Conservation (phyloP, 495 filamentous ascomycete species). For the Aspergillus leporis region DNA sequence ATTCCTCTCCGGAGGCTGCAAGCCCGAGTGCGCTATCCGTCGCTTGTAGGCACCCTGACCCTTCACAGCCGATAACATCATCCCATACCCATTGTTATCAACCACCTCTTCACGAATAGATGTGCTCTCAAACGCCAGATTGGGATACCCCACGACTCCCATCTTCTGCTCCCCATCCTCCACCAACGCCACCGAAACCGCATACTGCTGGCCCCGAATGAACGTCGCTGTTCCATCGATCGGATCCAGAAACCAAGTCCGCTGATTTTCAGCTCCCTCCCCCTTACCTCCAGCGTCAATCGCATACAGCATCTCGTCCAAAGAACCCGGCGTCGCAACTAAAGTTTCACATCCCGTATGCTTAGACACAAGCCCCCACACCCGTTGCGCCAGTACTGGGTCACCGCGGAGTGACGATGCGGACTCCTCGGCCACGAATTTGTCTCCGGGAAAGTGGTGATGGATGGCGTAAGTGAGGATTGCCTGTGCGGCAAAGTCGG, state of each 20-base stretch:
- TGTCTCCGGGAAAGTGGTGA: conserved; percentile 44
- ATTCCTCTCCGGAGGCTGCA: conserved; percentile 3
- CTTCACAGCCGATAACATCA: conserved; percentile 49
- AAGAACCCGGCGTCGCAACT: conserved; percentile 26
- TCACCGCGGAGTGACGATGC: conserved; percentile 42
- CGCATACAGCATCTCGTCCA: conserved; percentile 48
- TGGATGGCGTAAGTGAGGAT: conserved; percentile 47
- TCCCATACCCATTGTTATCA: conserved; percentile 40
- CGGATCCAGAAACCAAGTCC: conserved; percentile 60
- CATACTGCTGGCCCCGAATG: conserved; percentile 53
- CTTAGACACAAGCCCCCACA: conserved; percentile 37
- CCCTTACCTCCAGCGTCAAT: conserved; percentile 52
- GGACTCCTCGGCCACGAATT: conserved; percentile 52
- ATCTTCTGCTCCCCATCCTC: conserved; percentile 38
- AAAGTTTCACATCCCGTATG: conserved; percentile 21
- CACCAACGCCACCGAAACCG: conserved; percentile 51
- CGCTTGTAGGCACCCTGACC: conserved; percentile 49
- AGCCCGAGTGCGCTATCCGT: conserved; percentile 25
- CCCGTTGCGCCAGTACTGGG: conserved; percentile 34
- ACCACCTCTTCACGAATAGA: conserved; percentile 28
- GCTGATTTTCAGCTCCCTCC: conserved; percentile 22
- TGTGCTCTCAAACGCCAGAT: conserved; percentile 27
- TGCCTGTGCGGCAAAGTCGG: conserved; percentile 58
- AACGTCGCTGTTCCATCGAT: conserved; percentile 62
- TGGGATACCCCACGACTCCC: conserved; percentile 48